Evolutionary conservation across 176 grass and related monocot species (phyloP).

Genomic region (Rhynchospora pubera): DNA sequence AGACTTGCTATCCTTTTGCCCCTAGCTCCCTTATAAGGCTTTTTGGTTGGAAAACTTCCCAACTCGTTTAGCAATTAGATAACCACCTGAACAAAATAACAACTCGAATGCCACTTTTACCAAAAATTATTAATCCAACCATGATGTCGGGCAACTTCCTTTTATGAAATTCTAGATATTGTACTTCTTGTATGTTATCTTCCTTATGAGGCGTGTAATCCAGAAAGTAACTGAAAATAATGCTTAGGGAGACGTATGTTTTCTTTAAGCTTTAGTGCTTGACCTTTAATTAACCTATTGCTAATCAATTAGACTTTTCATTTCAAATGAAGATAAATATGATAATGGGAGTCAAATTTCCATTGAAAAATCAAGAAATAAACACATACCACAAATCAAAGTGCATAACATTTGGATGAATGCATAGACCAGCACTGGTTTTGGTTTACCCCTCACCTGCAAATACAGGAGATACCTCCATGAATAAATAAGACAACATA

Average conservation of each 20-base stretch:
- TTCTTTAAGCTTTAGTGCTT: background rate
- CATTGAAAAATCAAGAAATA: background rate
- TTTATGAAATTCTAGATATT: background rate
- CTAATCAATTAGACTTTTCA: background rate
- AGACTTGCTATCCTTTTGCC: background rate
- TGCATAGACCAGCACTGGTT: constrained; percentile 8
- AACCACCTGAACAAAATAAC: background rate
- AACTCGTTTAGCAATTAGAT: background rate
- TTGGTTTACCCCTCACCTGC: constrained; percentile 19
- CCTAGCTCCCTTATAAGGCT: background rate
- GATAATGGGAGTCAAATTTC: background rate
- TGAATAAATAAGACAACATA: constrained; percentile 21
- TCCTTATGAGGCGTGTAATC: background rate
- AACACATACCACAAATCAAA: constrained; percentile 20
- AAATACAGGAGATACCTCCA: constrained; percentile 27
- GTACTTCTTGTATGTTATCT: background rate
- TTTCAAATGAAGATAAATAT: background rate
- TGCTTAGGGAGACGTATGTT: background rate
- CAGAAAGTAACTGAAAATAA: background rate
- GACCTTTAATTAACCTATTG: background rate
- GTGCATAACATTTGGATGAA: constrained; percentile 11
- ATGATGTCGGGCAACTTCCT: background rate
- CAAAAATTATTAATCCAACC: background rate
- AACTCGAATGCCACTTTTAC: background rate
- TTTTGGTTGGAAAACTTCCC: no score